Evolutionary conservation across 768 basidiomycete species (phyloP), one percentile per base, ranked within the genome.

Genomic region (Hygrophorus russula): DNA sequence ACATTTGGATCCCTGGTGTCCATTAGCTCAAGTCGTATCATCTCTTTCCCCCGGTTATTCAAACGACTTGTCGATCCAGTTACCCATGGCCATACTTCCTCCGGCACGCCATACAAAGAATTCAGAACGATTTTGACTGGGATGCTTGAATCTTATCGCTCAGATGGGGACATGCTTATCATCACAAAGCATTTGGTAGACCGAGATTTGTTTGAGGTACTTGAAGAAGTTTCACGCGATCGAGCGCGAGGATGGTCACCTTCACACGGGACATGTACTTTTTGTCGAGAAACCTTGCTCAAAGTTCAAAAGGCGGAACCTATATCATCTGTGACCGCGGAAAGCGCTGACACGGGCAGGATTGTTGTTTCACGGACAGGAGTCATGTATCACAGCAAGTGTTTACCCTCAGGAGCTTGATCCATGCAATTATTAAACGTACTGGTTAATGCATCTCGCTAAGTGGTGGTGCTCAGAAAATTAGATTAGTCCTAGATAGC

Each of bases 111-210:
- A 19, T 98, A 97, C 61, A 79, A 82, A 15, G 93, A 98, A 61
- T 94, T 98, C 61, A 74, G 90, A 36, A 74, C 78, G 9, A 92
- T 99, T 47, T 68, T 99, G 24, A 82, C 80, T 0, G 85, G 89
- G n/a, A 99, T 98, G 89, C 63, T 98, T 53, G 91, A 94, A 55
- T 84, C 90, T 2, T 98, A 97, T 63, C 78, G 83, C 31, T 78
- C 84, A 3, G 93, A 99, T 50, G 88, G 86, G 19, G 93, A 97
- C 51, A 78, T 93, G 71, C 66, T 98, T 18, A 62, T 70, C 34
- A 91, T 94, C 53, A 85, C 90, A 17, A 87, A 83, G 49, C 78
- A 79, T 47, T 64, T 98, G 36, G 67, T 92, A 34, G 74, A 84
- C 48, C 73, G 82, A 27, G 94, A 98, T 58, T 62, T 94, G 38